Percentiles rank a stretch among this genome's conserved stretches.
These are phyloP conservation scores for Colletotrichum cordylinicola DNA, from an alignment of 2,329 filamentous ascomycete species.

Conservation along the genomic window DNA sequence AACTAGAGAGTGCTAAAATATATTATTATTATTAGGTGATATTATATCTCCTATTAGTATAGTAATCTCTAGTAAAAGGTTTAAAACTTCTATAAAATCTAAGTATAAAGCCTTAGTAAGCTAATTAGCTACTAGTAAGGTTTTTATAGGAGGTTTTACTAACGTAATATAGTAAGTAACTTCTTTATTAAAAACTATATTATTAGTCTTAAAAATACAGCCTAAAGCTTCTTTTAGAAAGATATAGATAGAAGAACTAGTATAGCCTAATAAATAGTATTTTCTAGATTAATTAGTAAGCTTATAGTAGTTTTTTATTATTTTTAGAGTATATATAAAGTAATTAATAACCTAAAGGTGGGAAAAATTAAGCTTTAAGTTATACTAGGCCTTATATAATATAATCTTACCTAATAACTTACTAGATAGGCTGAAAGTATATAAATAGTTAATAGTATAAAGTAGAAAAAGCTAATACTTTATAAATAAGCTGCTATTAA, in stretches of 20 bases:
- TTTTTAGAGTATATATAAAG: neutral
- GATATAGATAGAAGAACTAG: neutral
- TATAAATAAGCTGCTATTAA: neutral
- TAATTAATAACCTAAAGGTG: neutral
- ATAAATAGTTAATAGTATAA: neutral
- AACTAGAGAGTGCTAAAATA: neutral
- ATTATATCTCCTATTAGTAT: neutral
- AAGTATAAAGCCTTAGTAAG: neutral
- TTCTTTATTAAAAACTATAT: neutral
- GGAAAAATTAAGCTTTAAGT: neutral
- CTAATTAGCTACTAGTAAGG: no score
- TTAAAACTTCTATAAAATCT: neutral
- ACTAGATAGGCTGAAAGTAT: neutral
- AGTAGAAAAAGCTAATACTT: neutral
- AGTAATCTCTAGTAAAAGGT: neutral
- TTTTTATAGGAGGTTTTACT: no score
- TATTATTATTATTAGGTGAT: neutral
- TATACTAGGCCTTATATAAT: neutral
- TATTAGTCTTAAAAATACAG: neutral
- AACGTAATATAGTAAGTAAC: neutral
- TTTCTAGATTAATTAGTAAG: neutral
- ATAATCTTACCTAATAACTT: neutral
- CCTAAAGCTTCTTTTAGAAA: neutral
- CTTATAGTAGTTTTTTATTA: neutral
- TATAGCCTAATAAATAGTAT: neutral